These are phyloP conservation scores for Amanita fuliginea DNA, from an alignment of 768 basidiomycete species.

Conservation along the genomic window DNA sequence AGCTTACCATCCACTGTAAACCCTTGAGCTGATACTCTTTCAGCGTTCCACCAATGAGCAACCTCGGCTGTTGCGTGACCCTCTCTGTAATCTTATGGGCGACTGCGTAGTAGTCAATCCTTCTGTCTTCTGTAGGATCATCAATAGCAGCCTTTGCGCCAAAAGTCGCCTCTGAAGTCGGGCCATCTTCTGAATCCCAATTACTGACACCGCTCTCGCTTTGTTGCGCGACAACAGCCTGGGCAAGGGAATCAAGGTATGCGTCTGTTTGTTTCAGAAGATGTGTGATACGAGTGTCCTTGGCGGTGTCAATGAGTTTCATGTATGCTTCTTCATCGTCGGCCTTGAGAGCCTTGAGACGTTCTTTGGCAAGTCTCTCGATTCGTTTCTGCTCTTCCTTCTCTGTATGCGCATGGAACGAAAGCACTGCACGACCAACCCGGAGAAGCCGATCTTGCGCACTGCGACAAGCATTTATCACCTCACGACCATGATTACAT, in stretches of 20 bases:
- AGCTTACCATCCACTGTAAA: constrained; percentile 95
- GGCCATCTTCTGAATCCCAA: constrained; percentile 59
- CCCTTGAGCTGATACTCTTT: constrained; percentile 96
- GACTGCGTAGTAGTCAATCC: constrained; percentile 93
- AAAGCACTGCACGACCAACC: constrained; percentile 70
- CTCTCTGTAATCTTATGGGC: constrained; percentile 90
- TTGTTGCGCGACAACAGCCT: constrained; percentile 91
- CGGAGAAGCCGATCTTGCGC: constrained; percentile 59
- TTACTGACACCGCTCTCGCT: constrained; percentile 38
- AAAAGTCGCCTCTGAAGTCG: constrained; percentile 81
- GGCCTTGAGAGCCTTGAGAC: constrained; percentile 92
- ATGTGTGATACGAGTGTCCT: constrained; percentile 98
- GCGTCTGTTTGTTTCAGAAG: constrained; percentile 87
- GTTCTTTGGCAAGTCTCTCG: constrained; percentile 92
- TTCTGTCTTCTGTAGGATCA: constrained; percentile 47
- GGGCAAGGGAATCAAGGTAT: constrained; percentile 91
- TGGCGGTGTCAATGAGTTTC: constrained; percentile 97
- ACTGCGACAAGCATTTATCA: constrained; percentile 53
- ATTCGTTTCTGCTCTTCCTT: constrained; percentile 98
- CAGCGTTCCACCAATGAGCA: constrained; percentile 79
- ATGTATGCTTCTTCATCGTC: constrained; percentile 99
- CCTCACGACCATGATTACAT: constrained; percentile 68
- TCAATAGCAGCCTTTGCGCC: constrained; percentile 71
- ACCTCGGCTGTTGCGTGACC: constrained; percentile 56
- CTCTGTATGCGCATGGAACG: constrained; percentile 84